Evolutionary conservation across 2,329 filamentous ascomycete species (phyloP).

Genomic region (Aureobasidium pullulans): DNA sequence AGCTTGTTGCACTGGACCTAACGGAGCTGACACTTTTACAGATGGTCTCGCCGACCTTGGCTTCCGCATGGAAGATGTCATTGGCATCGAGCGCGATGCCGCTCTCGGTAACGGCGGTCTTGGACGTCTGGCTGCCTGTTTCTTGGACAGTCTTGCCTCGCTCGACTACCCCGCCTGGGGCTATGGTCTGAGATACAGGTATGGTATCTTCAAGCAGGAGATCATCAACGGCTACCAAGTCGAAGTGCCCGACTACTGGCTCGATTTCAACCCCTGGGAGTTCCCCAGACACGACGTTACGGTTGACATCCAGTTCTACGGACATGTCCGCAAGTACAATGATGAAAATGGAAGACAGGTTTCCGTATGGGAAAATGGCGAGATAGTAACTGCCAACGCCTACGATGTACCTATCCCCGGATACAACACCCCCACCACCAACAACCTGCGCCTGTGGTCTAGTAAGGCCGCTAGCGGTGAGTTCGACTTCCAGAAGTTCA

Average conservation of each 20-base stretch:
- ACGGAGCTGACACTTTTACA: slow-evolving; percentile 31
- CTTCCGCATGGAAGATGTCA: slow-evolving; percentile 94
- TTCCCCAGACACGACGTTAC: slow-evolving; percentile 93
- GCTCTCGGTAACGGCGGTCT: slow-evolving; percentile 94
- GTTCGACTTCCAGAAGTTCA: slow-evolving; percentile 99
- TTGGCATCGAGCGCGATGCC: slow-evolving; percentile 90
- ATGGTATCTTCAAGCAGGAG: slow-evolving; percentile 97
- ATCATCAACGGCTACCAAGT: slow-evolving; percentile 97
- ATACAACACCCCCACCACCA: slow-evolving; percentile 81
- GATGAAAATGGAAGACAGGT: slow-evolving; percentile 70
- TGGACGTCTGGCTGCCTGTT: slow-evolving; percentile 89
- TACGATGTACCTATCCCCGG: slow-evolving; percentile 86
- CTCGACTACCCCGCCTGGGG: slow-evolving; percentile 97
- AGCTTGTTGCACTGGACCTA: neutral
- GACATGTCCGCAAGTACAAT: slow-evolving; percentile 65
- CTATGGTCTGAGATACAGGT: slow-evolving; percentile 90
- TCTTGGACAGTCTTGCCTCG: slow-evolving; percentile 90
- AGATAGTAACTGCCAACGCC: slow-evolving; percentile 84
- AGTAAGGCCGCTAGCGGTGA: slow-evolving; percentile 95
- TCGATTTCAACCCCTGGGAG: slow-evolving; percentile 99
- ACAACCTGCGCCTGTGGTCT: slow-evolving; percentile 95
- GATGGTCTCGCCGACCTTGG: slow-evolving; percentile 82
- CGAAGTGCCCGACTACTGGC: slow-evolving; percentile 97
- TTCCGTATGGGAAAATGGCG: slow-evolving; percentile 82
- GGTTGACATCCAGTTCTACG: slow-evolving; percentile 96